phyloP scores from a whole-genome alignment of 1,284 basidiomycete species.

The Termitomyces sp. region DNA sequence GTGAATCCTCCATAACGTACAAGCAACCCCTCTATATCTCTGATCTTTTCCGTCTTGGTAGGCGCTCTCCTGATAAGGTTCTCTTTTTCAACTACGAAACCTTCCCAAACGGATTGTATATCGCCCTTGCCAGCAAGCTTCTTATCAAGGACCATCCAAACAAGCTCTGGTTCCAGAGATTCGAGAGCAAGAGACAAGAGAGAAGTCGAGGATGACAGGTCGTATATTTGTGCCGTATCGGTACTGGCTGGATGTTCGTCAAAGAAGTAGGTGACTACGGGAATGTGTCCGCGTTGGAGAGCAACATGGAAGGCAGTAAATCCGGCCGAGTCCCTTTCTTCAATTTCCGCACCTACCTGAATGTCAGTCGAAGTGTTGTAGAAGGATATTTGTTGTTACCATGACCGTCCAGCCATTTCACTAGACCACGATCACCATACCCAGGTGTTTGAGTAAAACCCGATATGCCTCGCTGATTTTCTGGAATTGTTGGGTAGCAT shows the following conservation, averaged over 20 bases:
- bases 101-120: conserved; percentile 47
- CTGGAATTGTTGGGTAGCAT: conserved; percentile 67
- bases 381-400: conserved; percentile 39
- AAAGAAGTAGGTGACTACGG: conserved; percentile 54
- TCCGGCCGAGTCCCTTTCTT: conserved; percentile 56
- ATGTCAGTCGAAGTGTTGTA: conserved; percentile 18
- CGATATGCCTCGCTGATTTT: conserved; percentile 63
- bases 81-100: conserved; percentile 37
- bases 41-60: conserved; percentile 32
- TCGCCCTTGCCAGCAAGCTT: conserved; percentile 45
- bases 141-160: conserved; percentile 58
- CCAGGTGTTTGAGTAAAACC: conserved; percentile 49
- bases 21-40: conserved; percentile 52
- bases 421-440: conserved; percentile 49
- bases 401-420: conserved; percentile 66
- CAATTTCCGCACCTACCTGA: conserved; percentile 58
- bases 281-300: conserved; percentile 44
- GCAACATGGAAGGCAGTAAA: conserved; percentile 65
- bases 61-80: conserved; percentile 23
- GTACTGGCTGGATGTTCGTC: conserved; percentile 50
- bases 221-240: conserved; percentile 47
- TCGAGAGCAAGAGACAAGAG: conserved; percentile 53
- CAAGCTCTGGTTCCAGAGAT: conserved; percentile 54
- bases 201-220: conserved; percentile 32
- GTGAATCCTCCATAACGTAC: conserved; percentile 50